phyloP scores from a whole-genome alignment of 2,329 filamentous ascomycete species.

The Colletotrichum sp. region DNA sequence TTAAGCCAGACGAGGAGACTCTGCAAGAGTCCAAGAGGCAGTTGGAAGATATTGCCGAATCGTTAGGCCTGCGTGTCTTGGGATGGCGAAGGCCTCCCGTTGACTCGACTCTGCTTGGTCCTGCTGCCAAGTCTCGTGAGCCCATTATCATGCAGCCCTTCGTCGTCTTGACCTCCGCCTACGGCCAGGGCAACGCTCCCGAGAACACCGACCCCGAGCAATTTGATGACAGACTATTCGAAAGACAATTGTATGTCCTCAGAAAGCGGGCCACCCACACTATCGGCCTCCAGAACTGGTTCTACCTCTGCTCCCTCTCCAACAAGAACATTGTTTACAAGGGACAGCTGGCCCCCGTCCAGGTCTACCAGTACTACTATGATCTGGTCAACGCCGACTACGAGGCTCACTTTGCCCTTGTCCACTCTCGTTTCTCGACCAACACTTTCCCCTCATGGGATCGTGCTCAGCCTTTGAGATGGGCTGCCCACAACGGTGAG shows the following conservation, averaged over 20 bases:
- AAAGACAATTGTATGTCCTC: slow-evolving; percentile 91
- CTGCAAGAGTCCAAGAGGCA: slow-evolving; percentile 88
- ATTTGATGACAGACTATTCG: slow-evolving; percentile 87
- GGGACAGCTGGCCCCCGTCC: slow-evolving; percentile 89
- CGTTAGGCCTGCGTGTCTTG: slow-evolving; percentile 85
- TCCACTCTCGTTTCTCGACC: slow-evolving; percentile 96
- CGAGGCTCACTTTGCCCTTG: slow-evolving; percentile 94
- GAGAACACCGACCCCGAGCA: slow-evolving; percentile 77
- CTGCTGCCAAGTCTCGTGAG: slow-evolving; percentile 91
- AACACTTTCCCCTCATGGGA: slow-evolving; percentile 99
- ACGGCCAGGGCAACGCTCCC: slow-evolving; percentile 81
- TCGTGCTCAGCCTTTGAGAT: slow-evolving; percentile 91
- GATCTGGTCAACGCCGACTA: slow-evolving; percentile 97
- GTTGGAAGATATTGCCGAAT: slow-evolving; percentile 92
- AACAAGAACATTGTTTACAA: slow-evolving; percentile 99
- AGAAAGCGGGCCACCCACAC: slow-evolving; percentile 95
- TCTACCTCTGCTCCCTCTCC: slow-evolving; percentile 94
- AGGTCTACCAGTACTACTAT: slow-evolving; percentile 98
- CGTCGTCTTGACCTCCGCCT: slow-evolving; percentile 84
- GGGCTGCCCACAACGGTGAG: slow-evolving; percentile 98
- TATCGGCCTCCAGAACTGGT: slow-evolving; percentile 97
- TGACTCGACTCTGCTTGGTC: slow-evolving; percentile 91
- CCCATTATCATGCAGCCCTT: slow-evolving; percentile 96
- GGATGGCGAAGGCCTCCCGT: slow-evolving; percentile 96
- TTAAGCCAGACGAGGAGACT: slow-evolving; percentile 93